Conservation (phyloP, 305 asterid genomes). For the Plantago coronopus region DNA sequence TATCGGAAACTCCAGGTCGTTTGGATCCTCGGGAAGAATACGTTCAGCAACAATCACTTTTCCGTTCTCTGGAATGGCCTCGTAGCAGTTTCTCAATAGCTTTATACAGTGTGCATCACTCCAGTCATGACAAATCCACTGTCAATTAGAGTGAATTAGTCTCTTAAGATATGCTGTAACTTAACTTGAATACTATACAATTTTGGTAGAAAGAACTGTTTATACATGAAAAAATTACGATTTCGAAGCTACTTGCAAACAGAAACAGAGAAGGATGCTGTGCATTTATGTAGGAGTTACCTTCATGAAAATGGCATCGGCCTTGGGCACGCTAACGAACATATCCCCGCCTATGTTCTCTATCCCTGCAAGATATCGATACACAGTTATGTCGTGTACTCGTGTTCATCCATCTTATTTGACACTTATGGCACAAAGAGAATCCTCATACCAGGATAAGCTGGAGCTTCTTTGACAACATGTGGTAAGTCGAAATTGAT, state of each 20-base stretch:
- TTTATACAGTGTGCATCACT: conserved; percentile 20
- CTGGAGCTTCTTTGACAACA: conserved; percentile 29
- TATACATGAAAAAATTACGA: not conserved
- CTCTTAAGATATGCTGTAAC: no score
- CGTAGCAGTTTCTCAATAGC: conserved; percentile 24
- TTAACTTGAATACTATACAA: not conserved
- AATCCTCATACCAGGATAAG: conserved; percentile 24
- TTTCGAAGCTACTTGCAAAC: no score
- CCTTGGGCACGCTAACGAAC: conserved; percentile 37
- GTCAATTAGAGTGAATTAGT: not conserved
- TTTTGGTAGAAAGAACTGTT: no score
- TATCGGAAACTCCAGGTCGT: not conserved
- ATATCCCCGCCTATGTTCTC: conserved; percentile 32
- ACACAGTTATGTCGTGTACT: not conserved
- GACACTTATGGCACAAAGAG: not conserved
- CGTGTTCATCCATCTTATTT: not conserved
- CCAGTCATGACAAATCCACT: conserved; percentile 36
- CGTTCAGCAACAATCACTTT: conserved; percentile 31
- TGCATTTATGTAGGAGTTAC: not conserved
- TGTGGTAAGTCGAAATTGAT: conserved; percentile 40
- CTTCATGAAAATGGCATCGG: conserved; percentile 20
- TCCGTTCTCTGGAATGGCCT: conserved; percentile 31
- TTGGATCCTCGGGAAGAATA: conserved; percentile 20
- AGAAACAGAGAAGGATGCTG: not conserved
- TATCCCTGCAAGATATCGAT: conserved; percentile 20